These are phyloP conservation scores for Naganishia kalamii DNA, from an alignment of 768 basidiomycete species.

Conservation along the genomic window DNA sequence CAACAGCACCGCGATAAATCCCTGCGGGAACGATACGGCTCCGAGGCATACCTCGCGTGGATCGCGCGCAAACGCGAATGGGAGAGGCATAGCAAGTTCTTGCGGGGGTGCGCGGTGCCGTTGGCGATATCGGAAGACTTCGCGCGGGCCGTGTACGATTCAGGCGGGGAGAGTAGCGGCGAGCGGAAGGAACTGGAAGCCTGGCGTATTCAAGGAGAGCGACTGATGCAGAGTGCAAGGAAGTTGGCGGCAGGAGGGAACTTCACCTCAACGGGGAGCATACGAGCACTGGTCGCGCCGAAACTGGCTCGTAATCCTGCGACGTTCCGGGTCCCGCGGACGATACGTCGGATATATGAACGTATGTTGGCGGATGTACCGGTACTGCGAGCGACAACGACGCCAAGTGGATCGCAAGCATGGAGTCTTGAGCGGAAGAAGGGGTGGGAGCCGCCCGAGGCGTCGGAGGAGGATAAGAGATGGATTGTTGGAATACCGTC, in stretches of 20 bases:
- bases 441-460: background rate
- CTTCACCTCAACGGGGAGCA: background rate
- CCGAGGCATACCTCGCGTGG: background rate
- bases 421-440: background rate
- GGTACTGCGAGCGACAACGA: background rate
- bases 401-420: background rate
- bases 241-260: background rate
- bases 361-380: background rate
- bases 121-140: background rate
- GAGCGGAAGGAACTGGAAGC: background rate
- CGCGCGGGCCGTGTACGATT: background rate
- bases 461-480: background rate
- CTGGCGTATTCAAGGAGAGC: too few species aligned
- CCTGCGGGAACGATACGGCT: background rate
- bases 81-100: background rate
- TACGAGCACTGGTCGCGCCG: background rate
- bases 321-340: background rate
- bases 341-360: background rate
- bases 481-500: conserved; percentile 4
- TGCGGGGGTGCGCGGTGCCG: background rate
- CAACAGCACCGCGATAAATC: background rate
- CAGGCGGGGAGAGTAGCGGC: background rate
- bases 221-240: too few species aligned
- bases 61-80: background rate
- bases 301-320: background rate